phyloP scores from a whole-genome alignment of 2,329 filamentous ascomycete species.

The Scedosporium dehoogii region DNA sequence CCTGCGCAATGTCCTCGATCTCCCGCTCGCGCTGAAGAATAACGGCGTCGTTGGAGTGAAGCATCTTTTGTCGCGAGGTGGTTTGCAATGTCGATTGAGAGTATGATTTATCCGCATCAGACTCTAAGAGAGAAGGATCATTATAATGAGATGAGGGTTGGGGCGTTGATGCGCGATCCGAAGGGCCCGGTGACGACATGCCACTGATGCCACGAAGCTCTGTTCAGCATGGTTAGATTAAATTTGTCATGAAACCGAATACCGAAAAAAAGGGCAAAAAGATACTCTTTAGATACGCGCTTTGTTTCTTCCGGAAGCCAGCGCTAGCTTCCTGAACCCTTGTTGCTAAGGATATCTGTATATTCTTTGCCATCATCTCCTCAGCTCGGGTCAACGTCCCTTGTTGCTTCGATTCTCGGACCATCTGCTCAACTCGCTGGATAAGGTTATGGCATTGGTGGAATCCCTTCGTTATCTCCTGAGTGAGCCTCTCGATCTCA shows the following conservation, averaged over 20 bases:
- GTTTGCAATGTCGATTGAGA: conserved; percentile 83
- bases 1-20: conserved; percentile 95
- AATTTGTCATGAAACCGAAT: background rate
- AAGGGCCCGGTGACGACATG: conserved; percentile 35
- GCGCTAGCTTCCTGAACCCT: conserved; percentile 88
- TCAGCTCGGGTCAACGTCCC: conserved; percentile 71
- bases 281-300: conserved; percentile 85
- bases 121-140: conserved; percentile 84
- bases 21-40: conserved; percentile 91
- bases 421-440: conserved; percentile 77
- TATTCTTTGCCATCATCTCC: conserved; percentile 91
- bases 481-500: conserved; percentile 83
- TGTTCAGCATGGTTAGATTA: conserved; percentile 22
- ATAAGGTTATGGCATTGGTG: conserved; percentile 86
- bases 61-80: conserved; percentile 55
- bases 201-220: conserved; percentile 67
- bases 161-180: conserved; percentile 44
- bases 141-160: conserved; percentile 46
- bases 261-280: conserved; percentile 1
- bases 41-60: conserved; percentile 68
- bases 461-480: conserved; percentile 80
- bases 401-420: conserved; percentile 65
- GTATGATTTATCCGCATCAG: conserved; percentile 84
- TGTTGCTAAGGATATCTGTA: conserved; percentile 82
- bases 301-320: conserved; percentile 92